These are phyloP conservation scores for Crithidia fasciculata DNA, from an alignment of 208 protist genomes.

Conservation along the genomic window DNA sequence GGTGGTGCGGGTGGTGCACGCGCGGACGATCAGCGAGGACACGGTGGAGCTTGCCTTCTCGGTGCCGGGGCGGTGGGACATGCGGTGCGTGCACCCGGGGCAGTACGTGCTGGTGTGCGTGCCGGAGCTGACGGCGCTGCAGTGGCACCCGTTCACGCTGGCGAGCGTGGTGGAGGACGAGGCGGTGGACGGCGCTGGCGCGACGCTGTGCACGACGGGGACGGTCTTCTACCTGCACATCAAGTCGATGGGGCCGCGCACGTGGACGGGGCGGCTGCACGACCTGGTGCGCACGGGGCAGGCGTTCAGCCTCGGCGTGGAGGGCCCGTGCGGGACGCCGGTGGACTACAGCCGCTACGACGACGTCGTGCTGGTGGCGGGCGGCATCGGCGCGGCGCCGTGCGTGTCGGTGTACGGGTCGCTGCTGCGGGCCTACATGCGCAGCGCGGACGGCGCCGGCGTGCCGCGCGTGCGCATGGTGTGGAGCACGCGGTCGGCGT, in stretches of 20 bases:
- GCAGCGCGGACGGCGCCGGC: neutral
- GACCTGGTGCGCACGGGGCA: constrained; percentile 26
- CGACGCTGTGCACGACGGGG: neutral
- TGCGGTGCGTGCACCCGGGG: constrained; percentile 23
- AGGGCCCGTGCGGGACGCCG: constrained; percentile 50
- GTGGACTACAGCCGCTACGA: constrained; percentile 43
- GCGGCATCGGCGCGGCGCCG: constrained; percentile 54
- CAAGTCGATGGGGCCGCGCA: constrained; percentile 55
- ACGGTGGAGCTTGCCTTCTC: constrained; percentile 33
- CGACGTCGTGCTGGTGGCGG: constrained; percentile 46
- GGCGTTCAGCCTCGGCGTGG: constrained; percentile 41
- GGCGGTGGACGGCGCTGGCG: neutral
- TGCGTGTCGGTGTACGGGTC: constrained; percentile 50
- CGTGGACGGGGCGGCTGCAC: constrained; percentile 50
- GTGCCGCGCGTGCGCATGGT: constrained; percentile 19
- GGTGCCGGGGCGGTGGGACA: constrained; percentile 13
- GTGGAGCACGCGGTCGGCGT: constrained; percentile 27
- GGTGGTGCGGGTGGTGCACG: constrained; percentile 25
- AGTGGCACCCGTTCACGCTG: constrained; percentile 79
- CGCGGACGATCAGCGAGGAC: constrained; percentile 26
- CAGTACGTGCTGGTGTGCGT: constrained; percentile 68
- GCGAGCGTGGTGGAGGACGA: constrained; percentile 29
- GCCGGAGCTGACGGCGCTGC: constrained; percentile 55
- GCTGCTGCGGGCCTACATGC: constrained; percentile 15
- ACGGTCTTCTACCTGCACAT: constrained; percentile 48